These are phyloP conservation scores for Neoscytalidium dimidiatum DNA, from an alignment of 2,329 filamentous ascomycete species.

Conservation along the genomic window DNA sequence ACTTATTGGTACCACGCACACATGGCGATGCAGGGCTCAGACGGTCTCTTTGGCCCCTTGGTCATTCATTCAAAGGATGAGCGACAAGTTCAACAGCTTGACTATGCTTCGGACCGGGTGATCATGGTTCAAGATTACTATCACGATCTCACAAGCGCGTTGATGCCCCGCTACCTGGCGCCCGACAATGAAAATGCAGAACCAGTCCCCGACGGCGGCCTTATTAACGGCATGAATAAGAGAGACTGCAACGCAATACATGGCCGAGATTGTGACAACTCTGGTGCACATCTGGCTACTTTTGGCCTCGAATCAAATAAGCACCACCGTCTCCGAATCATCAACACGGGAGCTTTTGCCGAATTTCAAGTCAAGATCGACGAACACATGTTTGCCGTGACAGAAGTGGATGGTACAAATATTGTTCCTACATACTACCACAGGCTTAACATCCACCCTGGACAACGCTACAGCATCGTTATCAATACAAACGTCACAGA, in stretches of 20 bases:
- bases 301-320: constrained; percentile 44
- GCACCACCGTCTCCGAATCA: constrained; percentile 71
- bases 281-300: constrained; percentile 28
- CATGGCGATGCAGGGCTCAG: constrained; percentile 66
- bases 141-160: constrained; percentile 53
- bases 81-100: constrained; percentile 42
- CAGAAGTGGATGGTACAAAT: constrained; percentile 67
- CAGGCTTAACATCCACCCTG: constrained; percentile 64
- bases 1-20: constrained; percentile 83
- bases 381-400: constrained; percentile 62
- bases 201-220: constrained; percentile 51
- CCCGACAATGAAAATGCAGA: constrained; percentile 56
- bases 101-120: constrained; percentile 58
- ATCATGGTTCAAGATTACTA: constrained; percentile 70
- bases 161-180: constrained; percentile 57
- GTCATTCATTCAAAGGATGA: constrained; percentile 59
- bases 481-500: constrained; percentile 52
- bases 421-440: constrained; percentile 58
- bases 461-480: constrained; percentile 69
- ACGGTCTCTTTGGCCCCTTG: constrained; percentile 66
- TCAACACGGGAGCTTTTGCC: constrained; percentile 72
- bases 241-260: constrained; percentile 41
- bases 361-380: constrained; percentile 61
- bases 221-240: constrained; percentile 45
- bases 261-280: constrained; percentile 38